A percentile compares a stretch with the other conserved stretches of the same genome.
Evolutionary conservation across 2,329 filamentous ascomycete species (phyloP).

Genomic region (Ophiostoma pallidulum): DNA sequence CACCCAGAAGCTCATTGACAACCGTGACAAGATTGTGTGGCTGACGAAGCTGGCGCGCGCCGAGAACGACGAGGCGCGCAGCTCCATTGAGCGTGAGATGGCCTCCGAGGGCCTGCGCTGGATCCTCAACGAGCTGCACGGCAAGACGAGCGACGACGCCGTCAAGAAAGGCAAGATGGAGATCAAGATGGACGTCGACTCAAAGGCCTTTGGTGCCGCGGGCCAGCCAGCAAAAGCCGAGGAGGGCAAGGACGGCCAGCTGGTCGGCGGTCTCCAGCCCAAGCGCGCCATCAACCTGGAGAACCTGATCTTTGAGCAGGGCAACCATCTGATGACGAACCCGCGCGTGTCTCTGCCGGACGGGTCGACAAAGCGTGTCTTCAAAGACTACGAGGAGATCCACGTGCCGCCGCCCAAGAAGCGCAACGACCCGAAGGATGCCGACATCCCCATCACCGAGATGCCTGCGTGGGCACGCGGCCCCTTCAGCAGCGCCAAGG

Average conservation of each 20-base stretch:
- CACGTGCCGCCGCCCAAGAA: constrained; percentile 91
- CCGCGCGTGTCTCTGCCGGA: constrained; percentile 88
- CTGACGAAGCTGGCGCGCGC: constrained; percentile 78
- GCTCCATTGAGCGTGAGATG: constrained; percentile 82
- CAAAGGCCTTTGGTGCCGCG: constrained; percentile 43
- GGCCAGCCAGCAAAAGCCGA: constrained; percentile 38
- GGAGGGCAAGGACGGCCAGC: constrained; percentile 46
- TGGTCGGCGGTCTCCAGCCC: constrained; percentile 78
- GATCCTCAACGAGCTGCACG: constrained; percentile 81
- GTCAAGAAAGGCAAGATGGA: constrained; percentile 61
- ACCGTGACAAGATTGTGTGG: constrained; percentile 93
- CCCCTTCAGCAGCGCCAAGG: constrained; percentile 77
- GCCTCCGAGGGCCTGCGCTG: constrained; percentile 73
- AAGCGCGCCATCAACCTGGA: constrained; percentile 85
- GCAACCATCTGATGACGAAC: constrained; percentile 99
- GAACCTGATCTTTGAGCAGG: constrained; percentile 93
- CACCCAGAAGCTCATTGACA: constrained; percentile 82
- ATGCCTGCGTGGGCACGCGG: constrained; percentile 85
- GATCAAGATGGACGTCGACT: constrained; percentile 93
- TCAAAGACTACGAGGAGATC: constrained; percentile 98
- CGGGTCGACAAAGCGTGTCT: constrained; percentile 87
- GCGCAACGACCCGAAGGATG: constrained; percentile 69
- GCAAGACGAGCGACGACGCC: constrained; percentile 47
- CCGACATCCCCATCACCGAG: constrained; percentile 72
- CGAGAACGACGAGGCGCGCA: constrained; percentile 66